Conservation (phyloP, 2,329 filamentous ascomycete genomes). For the Cercospora sp. region DNA sequence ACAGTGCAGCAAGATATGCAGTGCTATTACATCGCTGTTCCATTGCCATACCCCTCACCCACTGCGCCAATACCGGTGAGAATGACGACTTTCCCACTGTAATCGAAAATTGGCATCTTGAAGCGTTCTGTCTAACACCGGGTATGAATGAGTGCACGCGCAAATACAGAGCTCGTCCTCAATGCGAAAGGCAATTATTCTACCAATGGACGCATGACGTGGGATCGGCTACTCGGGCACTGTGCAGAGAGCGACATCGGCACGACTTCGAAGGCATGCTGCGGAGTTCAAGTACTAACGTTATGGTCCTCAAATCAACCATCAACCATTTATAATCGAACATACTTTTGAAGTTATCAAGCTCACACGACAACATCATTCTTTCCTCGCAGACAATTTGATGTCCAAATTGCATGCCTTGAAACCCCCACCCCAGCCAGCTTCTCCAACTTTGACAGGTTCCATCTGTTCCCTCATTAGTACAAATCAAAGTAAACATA, state of each 20-base stretch:
- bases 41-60: slow-evolving; percentile 53
- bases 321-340: background rate
- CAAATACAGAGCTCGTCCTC: background rate
- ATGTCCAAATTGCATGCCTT: background rate
- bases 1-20: background rate
- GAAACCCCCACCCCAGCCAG: slow-evolving; percentile 3
- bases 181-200: background rate
- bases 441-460: slow-evolving; percentile 6
- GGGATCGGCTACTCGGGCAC: background rate
- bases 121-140: background rate
- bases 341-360: background rate
- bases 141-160: background rate
- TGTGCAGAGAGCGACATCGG: background rate
- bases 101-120: slow-evolving; percentile 39
- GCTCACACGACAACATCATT: background rate
- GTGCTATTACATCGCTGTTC: slow-evolving; percentile 31
- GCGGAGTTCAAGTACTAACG: background rate
- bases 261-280: background rate
- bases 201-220: background rate
- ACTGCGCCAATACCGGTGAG: slow-evolving; percentile 50
- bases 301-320: background rate
- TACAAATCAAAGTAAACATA: too few species aligned
- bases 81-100: slow-evolving; percentile 48
- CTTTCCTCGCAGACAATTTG: background rate
- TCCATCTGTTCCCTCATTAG: background rate